Evolutionary conservation across 2,329 filamentous ascomycete genomes (phyloP).

Genomic region (Madurella mycetomatis): DNA sequence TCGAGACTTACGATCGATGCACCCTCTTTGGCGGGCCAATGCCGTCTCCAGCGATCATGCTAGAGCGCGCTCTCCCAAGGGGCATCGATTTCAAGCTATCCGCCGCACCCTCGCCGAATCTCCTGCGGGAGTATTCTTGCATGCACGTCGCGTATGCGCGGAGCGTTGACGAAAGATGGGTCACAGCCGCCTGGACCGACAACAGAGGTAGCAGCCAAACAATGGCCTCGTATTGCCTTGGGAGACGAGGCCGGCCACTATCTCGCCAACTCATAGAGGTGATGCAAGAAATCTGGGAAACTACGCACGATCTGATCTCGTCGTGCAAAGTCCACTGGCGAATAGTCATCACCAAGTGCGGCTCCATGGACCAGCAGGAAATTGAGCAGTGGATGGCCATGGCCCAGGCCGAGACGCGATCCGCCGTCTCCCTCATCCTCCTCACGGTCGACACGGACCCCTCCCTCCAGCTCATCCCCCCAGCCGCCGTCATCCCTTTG

Average conservation of each 20-base stretch:
- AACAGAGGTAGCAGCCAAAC: conserved; percentile 69
- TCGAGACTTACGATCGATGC: conserved; percentile 76
- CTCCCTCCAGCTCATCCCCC: conserved; percentile 58
- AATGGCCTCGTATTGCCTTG: conserved; percentile 68
- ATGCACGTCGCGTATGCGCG: conserved; percentile 76
- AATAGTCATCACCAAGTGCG: conserved; percentile 68
- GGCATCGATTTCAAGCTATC: conserved; percentile 71
- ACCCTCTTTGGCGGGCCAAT: conserved; percentile 51
- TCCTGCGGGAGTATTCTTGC: conserved; percentile 73
- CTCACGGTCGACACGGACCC: conserved; percentile 63
- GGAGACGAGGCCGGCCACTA: conserved; percentile 51
- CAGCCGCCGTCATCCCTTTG: conserved; percentile 46
- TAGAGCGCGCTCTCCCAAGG: conserved; percentile 66
- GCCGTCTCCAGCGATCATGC: conserved; percentile 65
- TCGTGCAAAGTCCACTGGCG: conserved; percentile 71
- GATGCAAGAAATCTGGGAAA: conserved; percentile 73
- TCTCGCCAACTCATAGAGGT: conserved; percentile 57
- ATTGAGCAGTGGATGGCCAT: conserved; percentile 55
- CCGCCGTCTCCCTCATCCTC: conserved; percentile 52
- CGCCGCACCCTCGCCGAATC: conserved; percentile 62
- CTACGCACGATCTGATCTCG: conserved; percentile 68
- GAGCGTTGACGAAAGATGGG: conserved; percentile 72
- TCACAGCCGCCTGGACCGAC: conserved; percentile 77
- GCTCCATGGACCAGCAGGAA: conserved; percentile 63
- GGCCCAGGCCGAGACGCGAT: conserved; percentile 51